A percentile compares a stretch with the other conserved stretches of the same genome.
Conservation (phyloP, 495 filamentous ascomycete species). For the Podospora appendiculata region DNA sequence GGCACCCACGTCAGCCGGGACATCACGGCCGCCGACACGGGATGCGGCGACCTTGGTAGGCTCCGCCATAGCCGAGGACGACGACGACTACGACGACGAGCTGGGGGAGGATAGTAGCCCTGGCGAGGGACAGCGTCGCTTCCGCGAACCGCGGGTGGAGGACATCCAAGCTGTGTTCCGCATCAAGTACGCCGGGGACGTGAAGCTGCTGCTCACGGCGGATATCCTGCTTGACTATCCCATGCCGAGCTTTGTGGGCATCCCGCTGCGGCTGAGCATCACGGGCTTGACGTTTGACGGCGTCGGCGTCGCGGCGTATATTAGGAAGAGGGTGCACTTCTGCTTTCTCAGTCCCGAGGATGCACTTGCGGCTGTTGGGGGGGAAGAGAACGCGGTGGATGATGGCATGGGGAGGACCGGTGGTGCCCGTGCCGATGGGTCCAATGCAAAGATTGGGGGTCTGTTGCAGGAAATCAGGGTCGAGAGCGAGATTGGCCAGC, state of each 20-base stretch:
- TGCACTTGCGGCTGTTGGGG: slow-evolving; percentile 58
- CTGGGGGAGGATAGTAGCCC: not conserved
- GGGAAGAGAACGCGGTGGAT: slow-evolving; percentile 34
- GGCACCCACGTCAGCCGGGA: slow-evolving; percentile 34
- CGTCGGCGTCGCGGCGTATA: slow-evolving; percentile 83
- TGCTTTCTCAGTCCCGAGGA: slow-evolving; percentile 89
- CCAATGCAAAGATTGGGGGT: slow-evolving; percentile 49
- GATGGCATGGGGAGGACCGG: slow-evolving; percentile 8
- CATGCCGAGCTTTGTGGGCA: slow-evolving; percentile 91
- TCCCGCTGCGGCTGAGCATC: slow-evolving; percentile 85
- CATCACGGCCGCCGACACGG: slow-evolving; percentile 42
- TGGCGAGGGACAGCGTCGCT: slow-evolving; percentile 23
- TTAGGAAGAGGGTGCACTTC: slow-evolving; percentile 75
- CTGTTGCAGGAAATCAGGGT: slow-evolving; percentile 87
- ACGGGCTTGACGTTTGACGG: slow-evolving; percentile 93
- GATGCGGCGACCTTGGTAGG: slow-evolving; percentile 19
- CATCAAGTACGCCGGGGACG: slow-evolving; percentile 76
- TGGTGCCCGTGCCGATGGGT: slow-evolving; percentile 16
- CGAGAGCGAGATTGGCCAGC: slow-evolving; percentile 92
- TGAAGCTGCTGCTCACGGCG: slow-evolving; percentile 80
- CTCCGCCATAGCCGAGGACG: slow-evolving; percentile 11
- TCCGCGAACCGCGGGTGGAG: slow-evolving; percentile 44
- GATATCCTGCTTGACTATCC: slow-evolving; percentile 96
- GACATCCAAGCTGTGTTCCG: slow-evolving; percentile 89
- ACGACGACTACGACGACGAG: slow-evolving; percentile 10